A percentile compares a stretch with the other conserved stretches of the same genome.
These are phyloP conservation scores for Phytophthora pluvialis DNA, from an alignment of 352 stramenopile genomes.

Conservation along the genomic window DNA sequence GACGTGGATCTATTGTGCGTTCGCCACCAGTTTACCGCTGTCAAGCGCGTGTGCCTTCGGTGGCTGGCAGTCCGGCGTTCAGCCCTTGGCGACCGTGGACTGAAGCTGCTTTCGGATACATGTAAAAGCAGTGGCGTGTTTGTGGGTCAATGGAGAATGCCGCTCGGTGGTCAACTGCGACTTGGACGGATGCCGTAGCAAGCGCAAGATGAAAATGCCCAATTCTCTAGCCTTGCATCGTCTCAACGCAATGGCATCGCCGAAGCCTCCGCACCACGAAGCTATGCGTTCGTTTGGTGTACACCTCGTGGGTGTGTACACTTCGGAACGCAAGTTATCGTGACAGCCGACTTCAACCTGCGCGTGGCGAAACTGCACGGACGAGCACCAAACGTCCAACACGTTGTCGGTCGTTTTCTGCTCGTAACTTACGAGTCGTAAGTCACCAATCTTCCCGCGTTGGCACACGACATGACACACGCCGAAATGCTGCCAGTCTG, in stretches of 20 bases:
- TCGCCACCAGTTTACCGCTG: neutral
- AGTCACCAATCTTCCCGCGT: too few relatives aligned
- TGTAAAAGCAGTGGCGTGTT: conserved; percentile 23
- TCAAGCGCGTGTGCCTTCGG: neutral
- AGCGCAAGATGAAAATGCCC: neutral
- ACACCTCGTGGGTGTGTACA: neutral
- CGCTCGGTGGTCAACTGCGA: neutral
- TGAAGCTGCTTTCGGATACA: conserved; percentile 19
- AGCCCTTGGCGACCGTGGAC: neutral
- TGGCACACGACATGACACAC: neutral
- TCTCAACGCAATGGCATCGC: neutral
- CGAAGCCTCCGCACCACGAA: too few relatives aligned
- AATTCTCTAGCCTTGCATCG: neutral
- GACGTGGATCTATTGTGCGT: neutral
- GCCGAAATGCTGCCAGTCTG: neutral
- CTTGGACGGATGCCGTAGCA: neutral
- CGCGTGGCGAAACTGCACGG: conserved; percentile 15
- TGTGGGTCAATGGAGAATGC: conserved; percentile 7
- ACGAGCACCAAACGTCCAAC: conserved; percentile 9
- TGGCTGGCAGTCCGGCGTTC: neutral
- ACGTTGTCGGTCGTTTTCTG: conserved; percentile 20
- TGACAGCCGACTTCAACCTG: conserved; percentile 12
- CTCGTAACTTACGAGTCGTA: conserved; percentile 1
- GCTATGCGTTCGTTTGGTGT: too few relatives aligned
- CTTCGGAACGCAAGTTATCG: neutral